Base-by-base conservation (phyloP, 139 green algal genomes). In the Chlorella sp. region DNA sequence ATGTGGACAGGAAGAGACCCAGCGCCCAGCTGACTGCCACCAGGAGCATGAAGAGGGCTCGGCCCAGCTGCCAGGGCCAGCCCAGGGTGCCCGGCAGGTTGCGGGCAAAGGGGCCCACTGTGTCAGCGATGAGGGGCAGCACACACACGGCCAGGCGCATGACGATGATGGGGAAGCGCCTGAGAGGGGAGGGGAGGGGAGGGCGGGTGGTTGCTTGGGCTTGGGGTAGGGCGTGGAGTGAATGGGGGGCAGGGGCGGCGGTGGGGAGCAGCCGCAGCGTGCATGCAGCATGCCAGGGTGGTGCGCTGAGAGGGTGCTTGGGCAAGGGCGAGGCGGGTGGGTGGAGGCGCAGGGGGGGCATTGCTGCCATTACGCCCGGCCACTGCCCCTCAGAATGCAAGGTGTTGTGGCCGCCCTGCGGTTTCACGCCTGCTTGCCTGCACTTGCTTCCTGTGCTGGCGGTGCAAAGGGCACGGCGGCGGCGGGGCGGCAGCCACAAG, bases 11-110 rank as follows among this genome's bases (percentile, higher is more conserved):
- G 61, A 86, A 86, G 60, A 75, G 82, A 7, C 82, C 82, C 0
- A 86, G 36, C 22, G 82, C 30, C 82, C 82, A 86, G 19, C 32
- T 77, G 57, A 86, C n/a, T 16, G 57, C 81, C 32, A 86, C 39
- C 53, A 42, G 53, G 14, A 85, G 80, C 80, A 85, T 85, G 80
- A 85, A 71, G 26, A 57, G 32, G 0, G 1, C 80, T 9, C 80
- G 30, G 28, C 42, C 40, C 28, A 73, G 1, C 48, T 85, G 80
- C n/a, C 39, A 26, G 22, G 24, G 19, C 28, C 61, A 71, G 42
- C 4, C 15, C 48, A 57, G 7, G 48, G 48, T 57, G 48, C 48
- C 48, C 9, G 48, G 48, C 48, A 57, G 48, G 7, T 57, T 57
- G 48, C 28, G 48, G 1, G 28, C 39, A 32, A 86, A 86, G 1